Conservation (phyloP, 2,329 filamentous ascomycete genomes). For the Alternaria ethzedia region DNA sequence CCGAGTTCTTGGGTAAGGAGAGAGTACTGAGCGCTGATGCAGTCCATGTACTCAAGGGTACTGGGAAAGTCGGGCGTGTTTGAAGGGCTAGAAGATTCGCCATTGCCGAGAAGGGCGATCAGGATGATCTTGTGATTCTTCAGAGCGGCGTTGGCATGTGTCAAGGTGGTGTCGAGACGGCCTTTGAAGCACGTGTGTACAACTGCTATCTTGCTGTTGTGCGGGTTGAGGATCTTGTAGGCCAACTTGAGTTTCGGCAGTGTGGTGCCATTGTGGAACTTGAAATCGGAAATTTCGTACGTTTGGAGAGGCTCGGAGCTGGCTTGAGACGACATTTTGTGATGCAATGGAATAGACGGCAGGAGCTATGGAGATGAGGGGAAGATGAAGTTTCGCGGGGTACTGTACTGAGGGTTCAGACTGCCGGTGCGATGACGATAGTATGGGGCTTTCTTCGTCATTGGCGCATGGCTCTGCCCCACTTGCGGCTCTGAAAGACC, state of each 20-base stretch:
- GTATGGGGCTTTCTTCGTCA: conserved; percentile 7
- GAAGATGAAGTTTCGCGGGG: neutral
- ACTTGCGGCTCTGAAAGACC: conserved; percentile 4
- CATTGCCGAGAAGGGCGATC: conserved; percentile 60
- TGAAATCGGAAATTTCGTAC: conserved; percentile 26
- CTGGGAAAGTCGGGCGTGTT: conserved; percentile 56
- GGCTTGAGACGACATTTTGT: conserved; percentile 17
- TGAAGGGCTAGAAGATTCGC: conserved; percentile 62
- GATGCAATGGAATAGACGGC: neutral
- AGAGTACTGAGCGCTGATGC: conserved; percentile 58
- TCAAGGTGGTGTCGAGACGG: conserved; percentile 57
- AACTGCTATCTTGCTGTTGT: conserved; percentile 41
- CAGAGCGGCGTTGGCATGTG: conserved; percentile 53
- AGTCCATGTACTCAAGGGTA: conserved; percentile 56
- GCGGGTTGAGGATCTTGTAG: conserved; percentile 33
- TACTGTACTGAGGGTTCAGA: neutral
- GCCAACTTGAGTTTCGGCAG: conserved; percentile 23
- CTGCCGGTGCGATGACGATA: neutral
- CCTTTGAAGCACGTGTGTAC: conserved; percentile 64
- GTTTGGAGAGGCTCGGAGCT: conserved; percentile 13
- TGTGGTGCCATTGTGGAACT: conserved; percentile 23
- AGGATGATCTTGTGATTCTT: conserved; percentile 59
- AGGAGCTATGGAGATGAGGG: neutral
- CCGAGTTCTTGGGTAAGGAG: conserved; percentile 52
- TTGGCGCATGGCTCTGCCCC: neutral